Evolutionary conservation across 2,329 filamentous ascomycete species (phyloP).

Genomic region (Pochonia chlamydosporia): DNA sequence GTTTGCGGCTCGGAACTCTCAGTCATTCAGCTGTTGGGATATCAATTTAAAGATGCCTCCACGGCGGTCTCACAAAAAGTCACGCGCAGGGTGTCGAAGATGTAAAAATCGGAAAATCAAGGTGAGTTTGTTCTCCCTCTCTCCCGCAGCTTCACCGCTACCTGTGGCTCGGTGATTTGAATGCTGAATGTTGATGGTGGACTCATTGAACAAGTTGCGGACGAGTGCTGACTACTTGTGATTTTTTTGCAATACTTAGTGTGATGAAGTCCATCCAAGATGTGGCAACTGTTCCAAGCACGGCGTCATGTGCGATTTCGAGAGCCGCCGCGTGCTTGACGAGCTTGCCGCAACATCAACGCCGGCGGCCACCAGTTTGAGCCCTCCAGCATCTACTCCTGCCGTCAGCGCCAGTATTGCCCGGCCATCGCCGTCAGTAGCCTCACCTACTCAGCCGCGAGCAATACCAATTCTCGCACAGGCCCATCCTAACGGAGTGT

Average conservation of each 20-base stretch:
- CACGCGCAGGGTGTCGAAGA: slow-evolving; percentile 57
- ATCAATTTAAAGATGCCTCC: slow-evolving; percentile 47
- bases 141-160: background rate
- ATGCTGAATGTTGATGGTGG: too few species aligned
- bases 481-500: slow-evolving; percentile 7
- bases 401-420: background rate
- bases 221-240: too few species aligned
- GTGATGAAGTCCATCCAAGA: slow-evolving; percentile 59
- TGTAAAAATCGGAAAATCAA: slow-evolving; percentile 68
- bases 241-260: slow-evolving; percentile 32
- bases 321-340: slow-evolving; percentile 42
- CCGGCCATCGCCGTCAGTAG: slow-evolving; percentile 16
- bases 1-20: slow-evolving; percentile 18
- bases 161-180: too few species aligned
- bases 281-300: slow-evolving; percentile 64
- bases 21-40: slow-evolving; percentile 16
- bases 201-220: too few species aligned
- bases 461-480: slow-evolving; percentile 16
- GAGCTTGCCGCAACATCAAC: slow-evolving; percentile 35
- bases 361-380: background rate
- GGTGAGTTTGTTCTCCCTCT: slow-evolving; percentile 31
- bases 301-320: slow-evolving; percentile 61
- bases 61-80: slow-evolving; percentile 64
- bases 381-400: slow-evolving; percentile 12
- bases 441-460: slow-evolving; percentile 28